Evolutionary conservation across 108 stramenopile genomes (phyloP).

Genomic region (Skeletonema tropicum): DNA sequence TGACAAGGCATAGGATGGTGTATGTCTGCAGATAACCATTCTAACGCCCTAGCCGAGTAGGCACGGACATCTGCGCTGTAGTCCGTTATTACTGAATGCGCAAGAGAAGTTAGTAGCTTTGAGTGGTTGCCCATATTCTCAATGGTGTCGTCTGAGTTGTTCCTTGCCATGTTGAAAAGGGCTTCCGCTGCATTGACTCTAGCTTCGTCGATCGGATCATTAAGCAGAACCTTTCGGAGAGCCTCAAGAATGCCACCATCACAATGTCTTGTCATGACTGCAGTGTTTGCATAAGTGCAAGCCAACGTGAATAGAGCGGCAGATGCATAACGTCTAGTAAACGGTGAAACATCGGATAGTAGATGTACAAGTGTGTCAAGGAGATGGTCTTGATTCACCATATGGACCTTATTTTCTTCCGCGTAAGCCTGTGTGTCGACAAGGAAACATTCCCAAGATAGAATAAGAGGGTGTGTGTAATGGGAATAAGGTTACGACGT

Average conservation of each 20-base stretch:
- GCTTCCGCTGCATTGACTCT: conserved; percentile 55
- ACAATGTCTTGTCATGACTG: conserved; percentile 50
- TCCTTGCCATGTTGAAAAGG: conserved; percentile 48
- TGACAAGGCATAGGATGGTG: conserved; percentile 48
- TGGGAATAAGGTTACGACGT: neutral
- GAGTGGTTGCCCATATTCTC: conserved; percentile 49
- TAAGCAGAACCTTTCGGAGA: conserved; percentile 41
- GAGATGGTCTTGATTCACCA: conserved; percentile 54
- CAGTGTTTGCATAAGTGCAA: conserved; percentile 53
- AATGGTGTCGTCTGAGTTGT: conserved; percentile 44
- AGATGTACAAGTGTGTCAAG: conserved; percentile 50
- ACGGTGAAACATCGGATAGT: conserved; percentile 49
- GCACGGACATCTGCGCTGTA: conserved; percentile 49
- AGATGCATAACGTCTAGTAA: conserved; percentile 55
- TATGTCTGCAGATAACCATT: conserved; percentile 51
- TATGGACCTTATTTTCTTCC: conserved; percentile 58
- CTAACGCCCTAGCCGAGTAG: conserved; percentile 46
- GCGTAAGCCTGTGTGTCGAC: conserved; percentile 43
- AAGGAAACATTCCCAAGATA: neutral
- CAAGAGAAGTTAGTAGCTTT: conserved; percentile 41
- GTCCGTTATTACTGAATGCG: conserved; percentile 48
- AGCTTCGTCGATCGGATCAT: conserved; percentile 51
- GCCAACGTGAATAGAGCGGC: conserved; percentile 63
- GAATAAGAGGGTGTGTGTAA: neutral
- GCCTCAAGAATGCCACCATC: conserved; percentile 53